Conservation (phyloP, 768 basidiomycete genomes). For the Mycena venus region DNA sequence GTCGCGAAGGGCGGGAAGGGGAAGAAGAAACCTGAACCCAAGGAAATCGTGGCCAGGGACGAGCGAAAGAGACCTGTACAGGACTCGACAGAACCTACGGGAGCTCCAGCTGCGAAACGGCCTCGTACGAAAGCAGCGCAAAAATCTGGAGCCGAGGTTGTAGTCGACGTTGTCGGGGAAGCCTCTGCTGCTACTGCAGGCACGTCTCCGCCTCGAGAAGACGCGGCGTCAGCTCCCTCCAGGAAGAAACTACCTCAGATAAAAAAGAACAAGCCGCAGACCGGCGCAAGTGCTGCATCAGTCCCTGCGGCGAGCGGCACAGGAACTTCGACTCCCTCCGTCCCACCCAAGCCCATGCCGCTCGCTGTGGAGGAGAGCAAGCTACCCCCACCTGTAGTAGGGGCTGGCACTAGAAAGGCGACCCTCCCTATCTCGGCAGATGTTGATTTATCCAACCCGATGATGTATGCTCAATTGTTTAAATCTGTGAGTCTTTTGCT, state of each 20-base stretch:
- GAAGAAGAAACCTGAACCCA: slow-evolving; percentile 52
- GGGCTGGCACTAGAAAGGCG: slow-evolving; percentile 54
- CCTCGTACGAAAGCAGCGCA: slow-evolving; percentile 45
- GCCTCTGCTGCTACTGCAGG: slow-evolving; percentile 27
- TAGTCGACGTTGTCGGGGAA: slow-evolving; percentile 52
- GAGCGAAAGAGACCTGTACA: slow-evolving; percentile 49
- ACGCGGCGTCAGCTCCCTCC: slow-evolving; percentile 49
- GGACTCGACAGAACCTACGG: slow-evolving; percentile 29
- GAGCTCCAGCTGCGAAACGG: slow-evolving; percentile 46
- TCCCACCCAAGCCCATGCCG: slow-evolving; percentile 38
- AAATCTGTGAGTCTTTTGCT: slow-evolving; percentile 57
- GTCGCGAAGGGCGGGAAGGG: slow-evolving; percentile 41
- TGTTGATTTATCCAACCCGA: slow-evolving; percentile 72
- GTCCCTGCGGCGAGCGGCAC: slow-evolving; percentile 40
- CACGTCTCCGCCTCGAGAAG: slow-evolving; percentile 46
- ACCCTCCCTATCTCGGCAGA: slow-evolving; percentile 64
- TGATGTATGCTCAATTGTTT: slow-evolving; percentile 76
- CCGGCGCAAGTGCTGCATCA: slow-evolving; percentile 39
- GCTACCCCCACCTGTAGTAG: slow-evolving; percentile 33
- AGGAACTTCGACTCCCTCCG: slow-evolving; percentile 31
- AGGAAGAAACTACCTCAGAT: slow-evolving; percentile 81
- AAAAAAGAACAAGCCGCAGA: slow-evolving; percentile 68
- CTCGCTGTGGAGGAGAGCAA: slow-evolving; percentile 43
- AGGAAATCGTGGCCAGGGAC: slow-evolving; percentile 55
- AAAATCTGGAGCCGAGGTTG: slow-evolving; percentile 46